These are phyloP conservation scores for Xylaria multiplex DNA, from an alignment of 2,329 filamentous ascomycete genomes.

Conservation along the genomic window DNA sequence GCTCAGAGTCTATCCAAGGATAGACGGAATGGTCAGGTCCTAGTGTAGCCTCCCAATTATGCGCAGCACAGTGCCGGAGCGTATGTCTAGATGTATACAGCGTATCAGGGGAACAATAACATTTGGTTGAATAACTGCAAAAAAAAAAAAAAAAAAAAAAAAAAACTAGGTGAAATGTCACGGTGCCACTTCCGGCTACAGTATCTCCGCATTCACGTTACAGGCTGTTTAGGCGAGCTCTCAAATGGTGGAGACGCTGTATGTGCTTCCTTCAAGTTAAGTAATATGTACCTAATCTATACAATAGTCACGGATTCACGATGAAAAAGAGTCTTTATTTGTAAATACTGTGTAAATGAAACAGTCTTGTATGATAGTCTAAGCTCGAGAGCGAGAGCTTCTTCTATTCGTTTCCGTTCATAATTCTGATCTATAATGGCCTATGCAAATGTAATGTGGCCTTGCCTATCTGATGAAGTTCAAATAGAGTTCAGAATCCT, in stretches of 20 bases:
- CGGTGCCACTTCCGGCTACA: conserved; percentile 11
- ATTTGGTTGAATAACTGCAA: background rate
- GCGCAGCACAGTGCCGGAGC: background rate
- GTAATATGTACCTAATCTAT: background rate
- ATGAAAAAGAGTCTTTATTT: background rate
- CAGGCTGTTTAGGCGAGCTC: conserved; percentile 6
- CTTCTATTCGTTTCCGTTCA: conserved; percentile 6
- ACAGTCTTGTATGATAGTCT: conserved; percentile 9
- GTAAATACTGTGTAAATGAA: conserved; percentile 7
- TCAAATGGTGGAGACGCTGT: conserved; percentile 12
- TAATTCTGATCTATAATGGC: background rate
- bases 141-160: background rate
- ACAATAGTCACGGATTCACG: too few relatives aligned
- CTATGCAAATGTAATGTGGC: background rate
- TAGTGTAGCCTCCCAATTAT: background rate
- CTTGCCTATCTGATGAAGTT: conserved; percentile 26
- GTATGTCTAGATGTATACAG: background rate
- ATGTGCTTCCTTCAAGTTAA: background rate
- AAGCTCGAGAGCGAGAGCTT: conserved; percentile 6
- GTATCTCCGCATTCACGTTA: conserved; percentile 6
- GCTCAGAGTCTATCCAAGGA: background rate
- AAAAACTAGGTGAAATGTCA: conserved; percentile 8
- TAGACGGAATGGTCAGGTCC: conserved; percentile 14
- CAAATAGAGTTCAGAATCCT: conserved; percentile 31
- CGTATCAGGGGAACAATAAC: background rate